phyloP scores from a whole-genome alignment of 305 asterid species.

The Fraxinus nigra region DNA sequence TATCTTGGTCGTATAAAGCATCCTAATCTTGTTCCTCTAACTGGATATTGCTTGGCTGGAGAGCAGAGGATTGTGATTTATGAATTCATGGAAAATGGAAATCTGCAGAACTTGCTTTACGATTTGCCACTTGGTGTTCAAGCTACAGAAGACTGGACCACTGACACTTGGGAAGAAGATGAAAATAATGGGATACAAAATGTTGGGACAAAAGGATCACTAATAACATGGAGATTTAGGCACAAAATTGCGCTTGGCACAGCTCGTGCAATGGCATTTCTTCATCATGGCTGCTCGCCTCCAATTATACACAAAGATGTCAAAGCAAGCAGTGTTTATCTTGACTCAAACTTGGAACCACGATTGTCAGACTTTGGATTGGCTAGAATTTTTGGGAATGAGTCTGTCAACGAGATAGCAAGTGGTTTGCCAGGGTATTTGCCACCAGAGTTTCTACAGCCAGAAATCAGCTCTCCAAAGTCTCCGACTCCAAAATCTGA shows the following conservation, averaged over 20 bases:
- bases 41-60: slow-evolving; percentile 92
- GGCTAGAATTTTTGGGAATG: slow-evolving; percentile 71
- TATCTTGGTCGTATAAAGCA: slow-evolving; percentile 87
- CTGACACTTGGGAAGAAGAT: slow-evolving; percentile 73
- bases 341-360: slow-evolving; percentile 75
- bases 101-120: slow-evolving; percentile 73
- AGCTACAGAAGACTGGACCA: slow-evolving; percentile 75
- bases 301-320: slow-evolving; percentile 87
- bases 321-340: slow-evolving; percentile 84
- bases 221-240: slow-evolving; percentile 72
- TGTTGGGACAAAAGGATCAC: slow-evolving; percentile 59
- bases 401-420: slow-evolving; percentile 60
- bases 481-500: slow-evolving; percentile 75
- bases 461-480: slow-evolving; percentile 46
- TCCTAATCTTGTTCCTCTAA: slow-evolving; percentile 82
- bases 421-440: slow-evolving; percentile 69
- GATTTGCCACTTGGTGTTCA: slow-evolving; percentile 76
- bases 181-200: slow-evolving; percentile 61
- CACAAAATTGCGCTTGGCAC: slow-evolving; percentile 81
- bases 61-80: slow-evolving; percentile 89
- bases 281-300: slow-evolving; percentile 96
- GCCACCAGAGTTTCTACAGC: slow-evolving; percentile 76
- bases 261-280: slow-evolving; percentile 90
- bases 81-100: slow-evolving; percentile 90
- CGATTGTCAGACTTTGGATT: slow-evolving; percentile 83